A percentile compares a stretch with the other conserved stretches of the same genome.
Conservation (phyloP, 768 basidiomycete genomes). For the Exidia glandulosa region DNA sequence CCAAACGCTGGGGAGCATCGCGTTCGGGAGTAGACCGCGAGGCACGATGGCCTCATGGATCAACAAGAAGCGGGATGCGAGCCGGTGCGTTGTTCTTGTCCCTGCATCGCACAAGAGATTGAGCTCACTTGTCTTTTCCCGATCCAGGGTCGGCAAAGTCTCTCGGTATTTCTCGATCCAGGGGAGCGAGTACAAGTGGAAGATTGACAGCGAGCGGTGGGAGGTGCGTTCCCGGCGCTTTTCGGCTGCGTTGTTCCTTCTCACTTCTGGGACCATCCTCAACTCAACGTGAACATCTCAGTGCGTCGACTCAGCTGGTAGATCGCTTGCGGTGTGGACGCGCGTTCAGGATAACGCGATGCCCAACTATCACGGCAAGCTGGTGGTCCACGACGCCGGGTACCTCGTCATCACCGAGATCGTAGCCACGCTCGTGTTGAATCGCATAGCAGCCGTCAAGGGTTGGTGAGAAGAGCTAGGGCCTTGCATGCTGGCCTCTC, state of each 20-base stretch:
- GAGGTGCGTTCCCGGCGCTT: conserved; percentile 5
- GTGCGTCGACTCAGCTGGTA: conserved; percentile 55
- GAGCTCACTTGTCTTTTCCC: background rate
- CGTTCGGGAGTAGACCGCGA: conserved; percentile 40
- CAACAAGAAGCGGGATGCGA: conserved; percentile 46
- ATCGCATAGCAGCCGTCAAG: conserved; percentile 54
- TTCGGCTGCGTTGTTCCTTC: background rate
- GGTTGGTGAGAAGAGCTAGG: too few relatives aligned
- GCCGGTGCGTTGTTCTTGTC: conserved; percentile 39
- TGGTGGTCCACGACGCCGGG: conserved; percentile 47
- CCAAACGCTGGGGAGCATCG: background rate
- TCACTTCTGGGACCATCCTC: too few relatives aligned
- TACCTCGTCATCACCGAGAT: conserved; percentile 65
- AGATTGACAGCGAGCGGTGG: conserved; percentile 14
- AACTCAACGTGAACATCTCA: conserved; percentile 16
- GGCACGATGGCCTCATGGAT: conserved; percentile 45
- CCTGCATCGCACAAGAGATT: background rate
- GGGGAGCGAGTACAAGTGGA: conserved; percentile 70
- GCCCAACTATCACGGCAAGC: conserved; percentile 45
- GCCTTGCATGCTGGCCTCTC: too few relatives aligned
- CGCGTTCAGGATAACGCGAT: conserved; percentile 42
- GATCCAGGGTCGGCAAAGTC: background rate
- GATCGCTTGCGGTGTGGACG: conserved; percentile 46
- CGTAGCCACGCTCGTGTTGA: conserved; percentile 61
- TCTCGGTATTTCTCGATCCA: conserved; percentile 67